Evolutionary conservation across 2,329 filamentous ascomycete species (phyloP), one percentile per base, ranked within the genome.

Genomic region (Pyrenophora tritici-repentis): DNA sequence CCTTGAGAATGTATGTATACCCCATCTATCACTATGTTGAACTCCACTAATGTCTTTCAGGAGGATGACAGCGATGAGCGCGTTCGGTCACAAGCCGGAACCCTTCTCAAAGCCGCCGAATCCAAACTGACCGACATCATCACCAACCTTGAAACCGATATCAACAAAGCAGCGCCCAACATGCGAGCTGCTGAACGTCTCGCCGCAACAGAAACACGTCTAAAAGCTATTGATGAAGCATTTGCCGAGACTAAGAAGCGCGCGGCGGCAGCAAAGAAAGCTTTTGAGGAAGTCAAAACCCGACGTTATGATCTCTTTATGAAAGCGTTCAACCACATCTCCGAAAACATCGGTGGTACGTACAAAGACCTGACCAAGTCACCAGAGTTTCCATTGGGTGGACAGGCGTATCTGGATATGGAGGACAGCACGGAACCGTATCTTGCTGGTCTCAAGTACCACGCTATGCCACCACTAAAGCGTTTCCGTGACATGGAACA

Each of bases 401-500:
- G 94, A 7, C 82, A 84, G 66, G 86, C 86, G 58, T 96, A 96
- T 70, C 86, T 99, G 40, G 92, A 97, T 68, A 92, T 95, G 72
- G 92, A 96, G 71, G 93, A 99, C 72, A 90, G 88, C n/a, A 91
- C 96, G 58, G 93, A 96, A 67, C 94, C 94, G 0, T 99, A 97
- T 73, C 84, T 97, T 3, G 91, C 90, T 34, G 94, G 94, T 26
- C 91, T 99, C 76, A 97, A 96, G 71, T 99, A 99, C 76, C 92
- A 97, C 72, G 95, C 94, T 56, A 99, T 97, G 92, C 94, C 94
- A 16, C 94, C 94, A 1, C 85, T 97, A 56, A 99, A 99, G 78
- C 91, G 94, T 38, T 99, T 99, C 83, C 85, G 94, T 65, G 95
- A 99, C 73, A 99, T 99, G 94, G 94, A 99, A 74, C 94, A 97